Base-by-base conservation (phyloP, 2,329 filamentous ascomycete genomes). In the Ceratocystis cubensis region DNA sequence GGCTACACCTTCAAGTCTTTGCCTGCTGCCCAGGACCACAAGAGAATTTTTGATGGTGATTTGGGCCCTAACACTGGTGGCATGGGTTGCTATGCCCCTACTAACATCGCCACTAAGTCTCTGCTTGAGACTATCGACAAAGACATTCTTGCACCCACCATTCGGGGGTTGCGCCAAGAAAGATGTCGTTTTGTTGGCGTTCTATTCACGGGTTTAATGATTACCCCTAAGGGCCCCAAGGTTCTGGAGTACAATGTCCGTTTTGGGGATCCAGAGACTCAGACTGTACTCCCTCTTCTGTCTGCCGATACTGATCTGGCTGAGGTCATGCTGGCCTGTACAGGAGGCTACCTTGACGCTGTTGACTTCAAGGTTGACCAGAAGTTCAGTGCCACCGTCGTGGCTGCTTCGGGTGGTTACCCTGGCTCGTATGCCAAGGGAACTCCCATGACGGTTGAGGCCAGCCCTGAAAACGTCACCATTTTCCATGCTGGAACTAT, bases 41-140 rank as follows among this genome's bases (percentile, higher is more conserved):
- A 99, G 82, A 85, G 91, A 69, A 91, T 95, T 70, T 89, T 88
- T 65, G 94, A 99, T 72, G 90, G 89, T 65, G 93, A 97, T 74
- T 82, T 84, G 63, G 94, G 94, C 1, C 89, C 91, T 46, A 97
- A 97, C 78, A 97, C 94, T 1, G 94, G 93, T 68, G 94, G 94
- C 50, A 97, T 97, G 94, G 94, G 94, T 64, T 96, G 91, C 74
- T 97, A 97, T 76, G 91, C 92, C 17, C 89, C 89, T n/a, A 95
- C 92, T 1, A 88, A 84, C 70, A 87, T 92, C 71, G 86, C 88
- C 37, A 88, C 87, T 0, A 83, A 85, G 64, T 84, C 87, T 69
- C 80, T 96, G n/a, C 82, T 94, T 20, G 87, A 87, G 20, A 81
- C 86, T 69, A 85, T 99, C 69, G 88, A 96, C 73, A 81, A 81